phyloP scores from a whole-genome alignment of 495 filamentous ascomycete genomes.

The Xylaria castorea region DNA sequence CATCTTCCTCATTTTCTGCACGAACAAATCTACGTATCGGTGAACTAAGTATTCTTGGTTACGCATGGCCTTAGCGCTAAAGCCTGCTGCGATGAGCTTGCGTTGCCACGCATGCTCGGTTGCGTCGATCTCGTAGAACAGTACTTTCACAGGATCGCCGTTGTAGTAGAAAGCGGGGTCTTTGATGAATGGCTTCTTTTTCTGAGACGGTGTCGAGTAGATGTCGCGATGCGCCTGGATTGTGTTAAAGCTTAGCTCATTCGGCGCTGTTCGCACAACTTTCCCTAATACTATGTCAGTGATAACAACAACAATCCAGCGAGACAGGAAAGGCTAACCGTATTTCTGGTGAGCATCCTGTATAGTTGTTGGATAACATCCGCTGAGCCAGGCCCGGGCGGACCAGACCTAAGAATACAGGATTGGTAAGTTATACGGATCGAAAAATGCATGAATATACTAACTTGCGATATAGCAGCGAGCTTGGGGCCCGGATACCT shows the following conservation, averaged over 20 bases:
- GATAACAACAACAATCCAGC: background rate
- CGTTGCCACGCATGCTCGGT: slow-evolving; percentile 44
- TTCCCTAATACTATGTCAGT: slow-evolving; percentile 34
- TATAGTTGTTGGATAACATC: slow-evolving; percentile 30
- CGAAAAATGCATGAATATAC: slow-evolving; percentile 1
- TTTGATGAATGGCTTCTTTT: slow-evolving; percentile 42
- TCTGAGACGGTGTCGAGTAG: slow-evolving; percentile 43
- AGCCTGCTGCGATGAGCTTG: slow-evolving; percentile 38
- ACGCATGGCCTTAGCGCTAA: slow-evolving; percentile 43
- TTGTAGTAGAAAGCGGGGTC: slow-evolving; percentile 42
- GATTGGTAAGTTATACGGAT: background rate
- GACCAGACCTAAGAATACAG: slow-evolving; percentile 31
- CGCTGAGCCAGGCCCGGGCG: slow-evolving; percentile 33
- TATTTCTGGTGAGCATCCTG: slow-evolving; percentile 39
- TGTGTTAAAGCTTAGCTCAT: slow-evolving; percentile 51
- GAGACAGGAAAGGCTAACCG: slow-evolving; percentile 24
- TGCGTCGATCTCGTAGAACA: slow-evolving; percentile 35
- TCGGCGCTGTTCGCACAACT: slow-evolving; percentile 52
- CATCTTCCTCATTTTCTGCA: slow-evolving; percentile 43
- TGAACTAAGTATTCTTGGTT: slow-evolving; percentile 54
- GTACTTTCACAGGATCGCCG: slow-evolving; percentile 31
- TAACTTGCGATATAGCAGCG: slow-evolving; percentile 42
- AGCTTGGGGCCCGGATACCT: slow-evolving; percentile 51
- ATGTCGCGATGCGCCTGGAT: slow-evolving; percentile 54
- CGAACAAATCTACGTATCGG: slow-evolving; percentile 50